Base-by-base conservation (phyloP, 371 early-diverging fungal species). In the Mortierella sp. region DNA sequence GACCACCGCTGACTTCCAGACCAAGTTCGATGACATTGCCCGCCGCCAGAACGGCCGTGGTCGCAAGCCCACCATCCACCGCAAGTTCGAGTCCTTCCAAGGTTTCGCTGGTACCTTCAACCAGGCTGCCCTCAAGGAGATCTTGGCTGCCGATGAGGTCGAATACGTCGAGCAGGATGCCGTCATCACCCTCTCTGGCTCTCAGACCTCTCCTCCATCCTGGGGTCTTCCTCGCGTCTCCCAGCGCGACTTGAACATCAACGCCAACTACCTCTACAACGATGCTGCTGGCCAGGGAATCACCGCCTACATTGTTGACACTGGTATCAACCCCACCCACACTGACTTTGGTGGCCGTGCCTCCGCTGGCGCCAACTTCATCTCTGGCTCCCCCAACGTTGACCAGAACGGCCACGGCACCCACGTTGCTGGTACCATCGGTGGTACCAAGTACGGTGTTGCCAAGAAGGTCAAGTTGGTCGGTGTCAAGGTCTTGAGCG, bases 401-500 rank as follows among this genome's bases (percentile, higher is more conserved):
- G 90, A 90, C 72, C 70, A 79, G 2, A 82, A 86, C 62, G 90
- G 90, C 19, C 88, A 89, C 64, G 94, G 94, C 56, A 90, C 91
- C 52, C 90, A 89, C 79, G 87, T 86, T 54, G 84, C 89, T 21
- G 89, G 91, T 52, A 89, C 89, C 31, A 86, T 93, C 69, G 95
- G 83, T 38, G 86, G 91, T 38, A 83, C 81, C 48, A 84, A 79
- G 0, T 90, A 84, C 80, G 98, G 96, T 71, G 91, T 96, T 56
- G 95, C 96, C 48, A 95, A 95, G 71, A 91, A 93, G 62, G 91
- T 86, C 39, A 87, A 71, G 38, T 59, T 97, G 23, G 83, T 94
- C 42, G 91, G 91, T 58, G 95, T 96, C 38, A 93, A 95, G 79
- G 94, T 96, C n/a, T 82, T 97, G 19, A 80, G 86, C 64, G 73